Evolutionary conservation across 768 basidiomycete species (phyloP).

Genomic region (Leccinum boreale): DNA sequence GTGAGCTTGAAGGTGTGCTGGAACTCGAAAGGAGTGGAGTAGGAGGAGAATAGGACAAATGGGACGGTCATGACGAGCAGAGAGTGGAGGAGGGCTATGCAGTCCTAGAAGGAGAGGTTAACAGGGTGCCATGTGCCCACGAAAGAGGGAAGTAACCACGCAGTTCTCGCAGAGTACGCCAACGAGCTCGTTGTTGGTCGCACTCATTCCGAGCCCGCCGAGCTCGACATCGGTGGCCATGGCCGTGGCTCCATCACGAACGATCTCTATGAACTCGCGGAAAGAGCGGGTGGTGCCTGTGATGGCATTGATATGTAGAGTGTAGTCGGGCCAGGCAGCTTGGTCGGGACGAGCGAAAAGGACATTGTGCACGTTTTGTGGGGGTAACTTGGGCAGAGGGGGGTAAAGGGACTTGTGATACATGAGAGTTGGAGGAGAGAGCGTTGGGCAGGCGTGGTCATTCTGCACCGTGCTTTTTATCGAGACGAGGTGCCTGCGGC

Average conservation of each 20-base stretch:
- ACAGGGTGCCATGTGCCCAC: not conserved
- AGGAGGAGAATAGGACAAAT: slow-evolving; percentile 50
- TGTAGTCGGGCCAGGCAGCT: slow-evolving; percentile 52
- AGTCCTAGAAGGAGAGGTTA: slow-evolving; percentile 43
- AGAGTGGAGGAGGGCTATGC: slow-evolving; percentile 46
- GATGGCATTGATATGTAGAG: slow-evolving; percentile 51
- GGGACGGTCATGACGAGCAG: slow-evolving; percentile 49
- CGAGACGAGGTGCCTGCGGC: not conserved
- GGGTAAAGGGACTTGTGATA: slow-evolving; percentile 56
- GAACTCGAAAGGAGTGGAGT: slow-evolving; percentile 56
- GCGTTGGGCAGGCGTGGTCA: not conserved
- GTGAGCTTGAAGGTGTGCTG: slow-evolving; percentile 47
- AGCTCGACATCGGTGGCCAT: slow-evolving; percentile 42
- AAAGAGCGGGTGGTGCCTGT: slow-evolving; percentile 46
- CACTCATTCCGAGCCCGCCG: slow-evolving; percentile 56
- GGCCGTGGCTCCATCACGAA: slow-evolving; percentile 56
- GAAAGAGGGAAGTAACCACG: slow-evolving; percentile 38
- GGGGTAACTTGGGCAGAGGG: slow-evolving; percentile 45
- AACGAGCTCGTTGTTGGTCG: slow-evolving; percentile 51
- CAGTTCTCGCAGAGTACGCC: slow-evolving; percentile 72
- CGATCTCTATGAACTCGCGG: slow-evolving; percentile 47
- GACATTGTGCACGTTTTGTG: slow-evolving; percentile 52
- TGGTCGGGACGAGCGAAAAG: slow-evolving; percentile 56
- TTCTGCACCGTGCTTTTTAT: slow-evolving; percentile 5
- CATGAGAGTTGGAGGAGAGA: slow-evolving; percentile 34